Percentiles rank a stretch among this genome's conserved stretches.
phyloP scores from a whole-genome alignment of 441 rosid genomes.

The Geranium incanum region DNA sequence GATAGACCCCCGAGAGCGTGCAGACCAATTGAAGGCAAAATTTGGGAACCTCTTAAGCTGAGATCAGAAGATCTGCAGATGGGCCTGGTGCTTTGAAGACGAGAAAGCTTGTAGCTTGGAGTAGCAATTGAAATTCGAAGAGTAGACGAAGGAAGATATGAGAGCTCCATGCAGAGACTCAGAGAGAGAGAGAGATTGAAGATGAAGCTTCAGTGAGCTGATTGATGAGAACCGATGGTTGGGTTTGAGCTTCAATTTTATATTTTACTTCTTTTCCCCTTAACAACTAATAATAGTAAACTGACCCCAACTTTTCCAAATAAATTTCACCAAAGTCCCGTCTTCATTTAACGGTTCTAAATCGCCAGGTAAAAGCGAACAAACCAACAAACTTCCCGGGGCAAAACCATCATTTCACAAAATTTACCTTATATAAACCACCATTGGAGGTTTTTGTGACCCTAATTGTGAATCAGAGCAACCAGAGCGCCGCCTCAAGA shows the following conservation, averaged over 20 bases:
- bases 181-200: not conserved
- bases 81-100: slow-evolving; percentile 28
- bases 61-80: slow-evolving; percentile 16
- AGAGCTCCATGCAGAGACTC: slow-evolving; percentile 46
- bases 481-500: not conserved
- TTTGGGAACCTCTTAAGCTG: slow-evolving; percentile 21
- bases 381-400: not conserved
- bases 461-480: not conserved
- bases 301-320: not conserved
- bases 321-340: not conserved
- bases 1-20: slow-evolving; percentile 31
- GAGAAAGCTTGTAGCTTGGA: slow-evolving; percentile 28
- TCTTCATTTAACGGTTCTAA: not conserved
- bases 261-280: not conserved
- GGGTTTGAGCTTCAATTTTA: not conserved
- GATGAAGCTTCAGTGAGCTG: not conserved
- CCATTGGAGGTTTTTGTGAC: not conserved
- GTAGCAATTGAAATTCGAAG: slow-evolving; percentile 34
- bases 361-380: not conserved
- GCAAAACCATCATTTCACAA: not conserved
- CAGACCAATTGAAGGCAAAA: slow-evolving; percentile 30
- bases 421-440: not conserved
- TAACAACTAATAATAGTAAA: not conserved
- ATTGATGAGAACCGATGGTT: not conserved
- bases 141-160: slow-evolving; percentile 37